phyloP scores from a whole-genome alignment of 78 protist genomes.

The Capsaspora owczarzaki region DNA sequence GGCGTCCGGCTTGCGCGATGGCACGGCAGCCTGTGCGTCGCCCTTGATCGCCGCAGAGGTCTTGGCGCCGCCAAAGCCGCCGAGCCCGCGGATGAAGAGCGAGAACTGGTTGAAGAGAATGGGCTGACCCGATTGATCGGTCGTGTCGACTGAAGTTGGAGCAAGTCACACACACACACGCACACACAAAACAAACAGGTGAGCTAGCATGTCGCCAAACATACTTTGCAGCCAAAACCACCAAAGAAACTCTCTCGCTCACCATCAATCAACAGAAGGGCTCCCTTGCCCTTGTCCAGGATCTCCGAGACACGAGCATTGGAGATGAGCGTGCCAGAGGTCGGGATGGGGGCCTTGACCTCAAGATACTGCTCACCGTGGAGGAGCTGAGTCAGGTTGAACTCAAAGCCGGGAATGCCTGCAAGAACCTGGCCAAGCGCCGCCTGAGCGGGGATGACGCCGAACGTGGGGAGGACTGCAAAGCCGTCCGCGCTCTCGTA shows the following conservation, averaged over 20 bases:
- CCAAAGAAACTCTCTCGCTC: not conserved
- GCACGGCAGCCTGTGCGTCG: not conserved
- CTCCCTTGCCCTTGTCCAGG: conserved; percentile 27
- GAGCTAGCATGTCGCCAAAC: not conserved
- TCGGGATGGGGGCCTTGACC: conserved; percentile 21
- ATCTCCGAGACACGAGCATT: not conserved
- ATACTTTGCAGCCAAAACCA: not conserved
- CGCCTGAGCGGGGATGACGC: conserved; percentile 10
- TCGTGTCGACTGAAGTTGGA: not conserved
- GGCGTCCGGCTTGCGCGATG: conserved; percentile 11
- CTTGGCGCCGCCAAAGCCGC: conserved; percentile 14
- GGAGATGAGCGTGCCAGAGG: not conserved
- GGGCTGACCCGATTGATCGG: not conserved
- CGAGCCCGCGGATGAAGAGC: conserved; percentile 15
- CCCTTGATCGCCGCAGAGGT: not conserved
- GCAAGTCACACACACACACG: not conserved
- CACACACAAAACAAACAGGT: not conserved
- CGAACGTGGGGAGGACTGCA: conserved; percentile 14
- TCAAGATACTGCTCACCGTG: conserved; percentile 43
- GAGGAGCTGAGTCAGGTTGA: conserved; percentile 15
- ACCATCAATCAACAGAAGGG: not conserved
- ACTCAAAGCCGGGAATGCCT: not conserved
- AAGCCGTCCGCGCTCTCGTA: not conserved
- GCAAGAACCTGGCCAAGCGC: not conserved
- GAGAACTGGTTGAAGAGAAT: conserved; percentile 5